A percentile compares a stretch with the other conserved stretches of the same genome.
phyloP scores from a whole-genome alignment of 148 eudicot genomes.

The Rhododendron kiyosumense region DNA sequence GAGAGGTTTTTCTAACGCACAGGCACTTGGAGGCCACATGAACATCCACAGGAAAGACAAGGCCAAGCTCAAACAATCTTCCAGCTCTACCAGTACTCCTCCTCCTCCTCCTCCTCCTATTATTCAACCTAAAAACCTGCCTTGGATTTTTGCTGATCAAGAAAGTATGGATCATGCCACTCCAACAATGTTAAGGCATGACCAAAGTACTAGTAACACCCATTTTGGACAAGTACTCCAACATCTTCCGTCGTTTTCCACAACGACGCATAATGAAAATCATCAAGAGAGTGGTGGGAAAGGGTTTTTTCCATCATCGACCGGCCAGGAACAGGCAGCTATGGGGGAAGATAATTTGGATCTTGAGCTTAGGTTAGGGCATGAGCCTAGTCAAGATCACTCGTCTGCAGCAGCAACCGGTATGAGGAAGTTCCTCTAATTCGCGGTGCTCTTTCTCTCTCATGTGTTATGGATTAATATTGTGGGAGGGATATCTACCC shows the following conservation, averaged over 20 bases:
- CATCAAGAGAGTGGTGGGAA: neutral
- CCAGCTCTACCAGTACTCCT: neutral
- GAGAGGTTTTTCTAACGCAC: conserved; percentile 22
- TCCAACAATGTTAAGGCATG: neutral
- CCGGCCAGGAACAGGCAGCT: neutral
- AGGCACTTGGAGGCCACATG: conserved; percentile 30
- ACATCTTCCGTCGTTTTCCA: conserved; percentile 11
- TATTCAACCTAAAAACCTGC: neutral
- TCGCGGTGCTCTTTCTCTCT: neutral
- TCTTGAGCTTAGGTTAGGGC: conserved; percentile 28
- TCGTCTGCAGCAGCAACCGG: neutral
- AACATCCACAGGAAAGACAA: conserved; percentile 26
- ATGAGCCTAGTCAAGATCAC: neutral
- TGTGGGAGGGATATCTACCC: neutral
- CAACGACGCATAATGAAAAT: neutral
- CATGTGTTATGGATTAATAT: neutral
- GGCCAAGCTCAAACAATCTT: conserved; percentile 20
- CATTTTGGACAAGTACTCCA: neutral
- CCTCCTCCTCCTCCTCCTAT: neutral
- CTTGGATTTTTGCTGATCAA: neutral
- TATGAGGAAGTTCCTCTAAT: conserved; percentile 13
- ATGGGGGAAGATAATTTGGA: conserved; percentile 4
- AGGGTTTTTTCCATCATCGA: neutral
- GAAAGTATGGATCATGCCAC: neutral
- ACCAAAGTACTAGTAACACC: neutral